Base-by-base conservation (phyloP, 2,329 filamentous ascomycete species). In the Ilyonectria sp. region DNA sequence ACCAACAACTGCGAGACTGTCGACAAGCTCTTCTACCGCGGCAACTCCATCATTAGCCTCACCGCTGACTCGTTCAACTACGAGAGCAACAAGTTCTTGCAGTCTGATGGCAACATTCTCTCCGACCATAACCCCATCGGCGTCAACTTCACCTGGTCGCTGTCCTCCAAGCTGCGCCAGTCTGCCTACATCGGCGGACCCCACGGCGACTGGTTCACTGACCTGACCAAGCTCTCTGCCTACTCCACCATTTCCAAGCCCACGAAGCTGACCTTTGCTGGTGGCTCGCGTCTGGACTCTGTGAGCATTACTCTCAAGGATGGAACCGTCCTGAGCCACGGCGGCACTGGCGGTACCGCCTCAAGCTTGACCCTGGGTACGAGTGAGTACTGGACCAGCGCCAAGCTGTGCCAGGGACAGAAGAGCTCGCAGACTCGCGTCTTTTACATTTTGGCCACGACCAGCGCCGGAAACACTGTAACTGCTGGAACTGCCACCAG, bases 1-100 rank as follows among this genome's bases (percentile, higher is more conserved):
- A 84, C 79, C 53, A 83, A 84, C 74, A 76, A 78, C 5, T 93
- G 91, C 78, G 91, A 93, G 80, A 89, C 86, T 3, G 89, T 92
- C 43, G 91, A 92, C 79, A 93, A 92, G 79, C 81, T 91, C 53
- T 86, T 91, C 71, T 91, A 89, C 80, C 86, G 89, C 35, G 84
- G 83, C 19, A 73, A 82, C n/a, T 71, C 85, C 4, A 13, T 65
- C 5, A 70, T 89, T 5, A 75, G 74, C 33, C 81, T 91, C 3
- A 70, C 75, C 1, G 87, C 87, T 0, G 85, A 81, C 1, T 76
- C 75, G 23, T 91, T 87, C 76, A 81, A 80, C 72, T 92, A 92
- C 76, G 86, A 85, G 13, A 84, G 86, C 50, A 72, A 74, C 50
- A 83, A 82, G 72, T 93, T 92, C 80, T 78, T 91, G 15, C 86